Evolutionary conservation across 768 basidiomycete species (phyloP).

Genomic region (Podaxis sp.): DNA sequence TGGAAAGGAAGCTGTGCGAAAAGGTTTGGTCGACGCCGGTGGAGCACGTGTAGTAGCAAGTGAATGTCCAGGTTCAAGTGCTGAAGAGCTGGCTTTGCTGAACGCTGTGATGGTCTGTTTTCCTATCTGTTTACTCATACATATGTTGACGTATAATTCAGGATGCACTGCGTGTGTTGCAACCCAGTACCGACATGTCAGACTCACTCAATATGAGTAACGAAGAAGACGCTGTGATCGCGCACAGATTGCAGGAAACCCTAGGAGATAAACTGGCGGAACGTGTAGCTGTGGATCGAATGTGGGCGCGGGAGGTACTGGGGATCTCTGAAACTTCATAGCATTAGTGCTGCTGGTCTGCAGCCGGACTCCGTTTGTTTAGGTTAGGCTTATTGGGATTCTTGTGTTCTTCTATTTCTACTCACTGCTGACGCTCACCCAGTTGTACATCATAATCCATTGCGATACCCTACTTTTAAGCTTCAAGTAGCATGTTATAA

Average conservation of each 20-base stretch:
- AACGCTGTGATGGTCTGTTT: conserved; percentile 60
- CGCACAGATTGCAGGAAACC: conserved; percentile 47
- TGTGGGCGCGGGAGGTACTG: conserved; percentile 65
- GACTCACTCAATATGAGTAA: conserved; percentile 52
- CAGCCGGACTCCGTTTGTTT: background rate
- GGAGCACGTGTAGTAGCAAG: conserved; percentile 75
- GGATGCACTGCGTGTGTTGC: conserved; percentile 64
- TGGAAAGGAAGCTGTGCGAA: conserved; percentile 81
- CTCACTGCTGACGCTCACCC: background rate
- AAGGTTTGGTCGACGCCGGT: conserved; percentile 79
- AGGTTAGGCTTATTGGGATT: background rate
- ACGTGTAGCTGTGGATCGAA: conserved; percentile 53
- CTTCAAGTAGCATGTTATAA: too few relatives aligned
- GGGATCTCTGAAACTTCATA: conserved; percentile 26
- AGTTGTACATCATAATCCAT: background rate
- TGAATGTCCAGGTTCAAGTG: conserved; percentile 48
- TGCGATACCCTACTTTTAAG: background rate
- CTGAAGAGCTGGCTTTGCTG: conserved; percentile 46
- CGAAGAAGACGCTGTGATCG: conserved; percentile 46
- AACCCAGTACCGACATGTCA: conserved; percentile 56
- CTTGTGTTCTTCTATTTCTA: background rate
- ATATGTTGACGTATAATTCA: conserved; percentile 22
- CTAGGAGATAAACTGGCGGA: conserved; percentile 67
- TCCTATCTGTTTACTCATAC: background rate
- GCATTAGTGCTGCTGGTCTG: background rate